These are phyloP conservation scores for Trichoderma lentiforme DNA, from an alignment of 2,329 filamentous ascomycete species.

Conservation along the genomic window DNA sequence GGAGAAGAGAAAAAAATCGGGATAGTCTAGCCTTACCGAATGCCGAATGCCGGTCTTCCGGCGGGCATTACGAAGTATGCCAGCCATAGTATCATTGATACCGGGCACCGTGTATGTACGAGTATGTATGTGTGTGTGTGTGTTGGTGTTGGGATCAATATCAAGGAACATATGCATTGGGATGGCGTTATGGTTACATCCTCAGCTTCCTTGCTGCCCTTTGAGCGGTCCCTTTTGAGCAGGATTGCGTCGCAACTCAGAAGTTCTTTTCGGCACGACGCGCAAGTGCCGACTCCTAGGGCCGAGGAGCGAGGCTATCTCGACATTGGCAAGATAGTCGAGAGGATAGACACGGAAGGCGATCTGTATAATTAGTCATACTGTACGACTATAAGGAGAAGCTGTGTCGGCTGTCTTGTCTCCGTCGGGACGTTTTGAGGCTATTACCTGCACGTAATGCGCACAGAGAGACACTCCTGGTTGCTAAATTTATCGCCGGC, in stretches of 20 bases:
- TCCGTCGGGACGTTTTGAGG: neutral
- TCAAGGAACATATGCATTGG: neutral
- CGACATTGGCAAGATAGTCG: neutral
- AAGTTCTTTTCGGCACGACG: neutral
- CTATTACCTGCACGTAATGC: neutral
- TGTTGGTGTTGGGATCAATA: neutral
- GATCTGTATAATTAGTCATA: neutral
- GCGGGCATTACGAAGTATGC: neutral
- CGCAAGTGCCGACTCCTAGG: neutral
- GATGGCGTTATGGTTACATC: conserved; percentile 10
- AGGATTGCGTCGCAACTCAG: conserved; percentile 7
- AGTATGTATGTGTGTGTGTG: no score
- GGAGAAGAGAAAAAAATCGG: neutral
- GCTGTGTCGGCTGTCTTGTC: neutral
- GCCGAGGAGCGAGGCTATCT: neutral
- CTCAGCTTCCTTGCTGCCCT: conserved; percentile 1
- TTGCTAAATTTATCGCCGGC: conserved; percentile 6
- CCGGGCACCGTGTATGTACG: neutral
- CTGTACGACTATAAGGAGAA: neutral
- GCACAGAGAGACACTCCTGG: neutral
- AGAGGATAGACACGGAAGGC: no score
- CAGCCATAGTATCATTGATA: no score
- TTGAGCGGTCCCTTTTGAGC: neutral
- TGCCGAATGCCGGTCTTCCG: conserved; percentile 12
- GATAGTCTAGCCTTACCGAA: conserved; percentile 10